Conservation (phyloP, 805 yeast species). For the Starmerella bombi region DNA sequence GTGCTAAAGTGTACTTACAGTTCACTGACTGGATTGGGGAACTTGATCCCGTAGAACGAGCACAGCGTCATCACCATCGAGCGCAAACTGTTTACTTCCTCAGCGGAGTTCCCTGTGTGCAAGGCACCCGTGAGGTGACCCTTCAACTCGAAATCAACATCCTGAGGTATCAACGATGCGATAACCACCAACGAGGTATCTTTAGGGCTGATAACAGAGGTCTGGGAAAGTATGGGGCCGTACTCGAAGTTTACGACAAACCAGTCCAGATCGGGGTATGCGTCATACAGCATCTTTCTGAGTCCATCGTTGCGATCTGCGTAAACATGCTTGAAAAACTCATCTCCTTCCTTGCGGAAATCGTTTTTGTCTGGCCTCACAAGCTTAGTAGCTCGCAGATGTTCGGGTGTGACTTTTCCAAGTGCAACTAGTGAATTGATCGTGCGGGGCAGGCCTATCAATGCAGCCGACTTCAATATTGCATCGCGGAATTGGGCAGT, state of each 20-base stretch:
- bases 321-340: constrained; percentile 63
- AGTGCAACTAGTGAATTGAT: constrained; percentile 63
- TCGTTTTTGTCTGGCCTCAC: constrained; percentile 21
- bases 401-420: constrained; percentile 49
- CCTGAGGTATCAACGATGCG: constrained; percentile 76
- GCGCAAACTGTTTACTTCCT: constrained; percentile 49
- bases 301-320: constrained; percentile 62
- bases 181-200: constrained; percentile 71
- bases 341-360: constrained; percentile 37
- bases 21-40: constrained; percentile 46
- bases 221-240: constrained; percentile 59
- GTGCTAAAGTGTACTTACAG: too few relatives aligned
- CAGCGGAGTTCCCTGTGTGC: constrained; percentile 58
- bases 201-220: constrained; percentile 44
- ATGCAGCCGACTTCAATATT: constrained; percentile 60
- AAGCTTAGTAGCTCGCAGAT: constrained; percentile 29
- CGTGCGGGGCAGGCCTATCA: constrained; percentile 72
- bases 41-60: constrained; percentile 59
- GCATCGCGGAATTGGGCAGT: constrained; percentile 61
- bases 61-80: constrained; percentile 50
- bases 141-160: constrained; percentile 82
- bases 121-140: constrained; percentile 83
- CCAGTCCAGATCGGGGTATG: constrained; percentile 79
- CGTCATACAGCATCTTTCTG: constrained; percentile 47
- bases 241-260: constrained; percentile 62